phyloP scores from a whole-genome alignment of 2,329 filamentous ascomycete species.

The Zelopaecilomyces penicillatus region DNA sequence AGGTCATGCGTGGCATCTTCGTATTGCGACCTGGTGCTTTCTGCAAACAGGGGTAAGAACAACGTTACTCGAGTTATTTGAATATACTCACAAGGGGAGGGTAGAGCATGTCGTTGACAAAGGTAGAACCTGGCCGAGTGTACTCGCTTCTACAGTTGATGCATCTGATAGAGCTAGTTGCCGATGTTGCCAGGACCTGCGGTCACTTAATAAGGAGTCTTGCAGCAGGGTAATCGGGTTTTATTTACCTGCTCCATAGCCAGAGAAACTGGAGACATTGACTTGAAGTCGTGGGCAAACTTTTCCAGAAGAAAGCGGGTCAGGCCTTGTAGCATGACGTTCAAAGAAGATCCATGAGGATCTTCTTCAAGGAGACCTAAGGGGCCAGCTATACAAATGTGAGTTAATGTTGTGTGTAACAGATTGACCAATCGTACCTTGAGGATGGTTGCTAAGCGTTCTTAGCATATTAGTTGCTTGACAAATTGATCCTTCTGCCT shows the following conservation, averaged over 20 bases:
- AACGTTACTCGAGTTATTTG: neutral
- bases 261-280: slow-evolving; percentile 52
- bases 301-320: slow-evolving; percentile 80
- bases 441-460: slow-evolving; percentile 74
- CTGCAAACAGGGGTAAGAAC: slow-evolving; percentile 16
- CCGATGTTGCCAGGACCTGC: slow-evolving; percentile 55
- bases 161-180: slow-evolving; percentile 69
- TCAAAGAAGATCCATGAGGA: slow-evolving; percentile 61
- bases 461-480: slow-evolving; percentile 94
- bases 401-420: slow-evolving; percentile 9
- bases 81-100: slow-evolving; percentile 36
- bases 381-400: slow-evolving; percentile 47
- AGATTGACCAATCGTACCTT: slow-evolving; percentile 39
- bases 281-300: slow-evolving; percentile 67
- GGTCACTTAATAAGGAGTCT: too few species aligned
- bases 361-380: slow-evolving; percentile 82
- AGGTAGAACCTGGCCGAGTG: slow-evolving; percentile 66
- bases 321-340: slow-evolving; percentile 76
- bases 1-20: slow-evolving; percentile 52
- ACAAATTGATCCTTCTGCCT: slow-evolving; percentile 86
- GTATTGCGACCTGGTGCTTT: slow-evolving; percentile 40
- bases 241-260: slow-evolving; percentile 60
- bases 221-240: neutral
- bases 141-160: slow-evolving; percentile 83
- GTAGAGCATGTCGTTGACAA: slow-evolving; percentile 81